phyloP scores from a whole-genome alignment of 2,329 filamentous ascomycete species.

The Xylaria sp. region DNA sequence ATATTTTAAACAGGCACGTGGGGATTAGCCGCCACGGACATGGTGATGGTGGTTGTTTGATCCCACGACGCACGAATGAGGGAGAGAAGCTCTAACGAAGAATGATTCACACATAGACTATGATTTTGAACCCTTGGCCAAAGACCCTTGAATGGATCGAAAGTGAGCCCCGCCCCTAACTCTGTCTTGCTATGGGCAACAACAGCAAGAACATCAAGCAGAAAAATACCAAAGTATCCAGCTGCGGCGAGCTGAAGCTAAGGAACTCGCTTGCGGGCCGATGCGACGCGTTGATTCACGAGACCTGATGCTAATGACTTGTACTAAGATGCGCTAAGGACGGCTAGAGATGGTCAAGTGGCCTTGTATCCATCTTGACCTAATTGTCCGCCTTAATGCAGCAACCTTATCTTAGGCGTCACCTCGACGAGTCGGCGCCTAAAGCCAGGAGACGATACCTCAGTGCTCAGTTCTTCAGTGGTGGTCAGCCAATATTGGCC shows the following conservation, averaged over 20 bases:
- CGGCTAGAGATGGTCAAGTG: neutral
- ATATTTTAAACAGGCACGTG: constrained; percentile 44
- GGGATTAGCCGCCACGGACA: constrained; percentile 32
- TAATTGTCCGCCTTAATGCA: constrained; percentile 12
- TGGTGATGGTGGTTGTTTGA: constrained; percentile 14
- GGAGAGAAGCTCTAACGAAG: neutral
- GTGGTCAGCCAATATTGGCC: neutral
- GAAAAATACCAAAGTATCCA: neutral
- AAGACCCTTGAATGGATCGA: neutral
- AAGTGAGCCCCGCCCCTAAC: neutral
- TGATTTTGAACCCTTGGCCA: neutral
- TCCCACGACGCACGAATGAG: constrained; percentile 6
- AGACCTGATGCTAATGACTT: neutral
- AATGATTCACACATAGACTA: constrained; percentile 12
- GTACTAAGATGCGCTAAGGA: neutral
- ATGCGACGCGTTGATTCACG: neutral
- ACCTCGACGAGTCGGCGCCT: constrained; percentile 11
- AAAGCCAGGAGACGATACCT: neutral
- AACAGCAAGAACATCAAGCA: neutral
- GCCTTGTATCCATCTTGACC: neutral
- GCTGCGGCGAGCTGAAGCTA: neutral
- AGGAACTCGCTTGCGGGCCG: neutral
- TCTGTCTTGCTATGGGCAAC: neutral
- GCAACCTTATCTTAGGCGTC: neutral
- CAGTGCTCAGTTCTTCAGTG: neutral